Base-by-base conservation (phyloP, 306 rosid genomes). In the Lablab purpureus region DNA sequence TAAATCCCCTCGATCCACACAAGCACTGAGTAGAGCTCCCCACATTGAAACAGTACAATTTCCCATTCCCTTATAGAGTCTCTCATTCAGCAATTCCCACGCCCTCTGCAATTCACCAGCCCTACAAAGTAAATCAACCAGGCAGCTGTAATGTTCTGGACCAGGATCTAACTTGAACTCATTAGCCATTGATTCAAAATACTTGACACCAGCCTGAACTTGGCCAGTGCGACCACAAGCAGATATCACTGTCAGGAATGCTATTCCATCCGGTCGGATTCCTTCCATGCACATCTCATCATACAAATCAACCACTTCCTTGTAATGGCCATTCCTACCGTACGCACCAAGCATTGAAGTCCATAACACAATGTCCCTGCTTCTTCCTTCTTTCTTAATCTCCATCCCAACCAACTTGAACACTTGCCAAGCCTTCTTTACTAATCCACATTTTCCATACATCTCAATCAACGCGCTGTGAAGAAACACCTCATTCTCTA, bases 261-360 rank as follows among this genome's bases (percentile, higher is more conserved):
- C 89, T 60, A 90, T 81, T 49, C 81, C 87, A 82, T 92, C 96
- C 21, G 96, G 91, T 75, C 23, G 86, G 54, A 86, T 87, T 78
- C 90, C 92, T 84, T 90, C 90, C 58, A 32, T 71, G 85, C 90
- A 79, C 97, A 92, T 90, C 63, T 85, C 89, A 34, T 80, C 81
- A 65, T 69, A 89, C 72, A 90, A 67, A 82, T 71, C 84, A 82
- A 92, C 74, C 2, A 87, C 92, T 84, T 91, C 88, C 71, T 76
- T 30, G 75, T 83, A 79, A 75, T 58, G 36, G 6, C 96, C 96
- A 55, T 84, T 89, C 84, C 88, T 90, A 65, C 93, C 93, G 76
- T 87, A 92, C 4, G 84, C 93, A 74, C 92, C 89, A 74, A 92
- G 92, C 87, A 92, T 83, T 70, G 96, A 87, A 89, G 96, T 92